A percentile compares a stretch with the other conserved stretches of the same genome.
phyloP scores from a whole-genome alignment of 2,329 filamentous ascomycete species.

The Calonectria crousiana region DNA sequence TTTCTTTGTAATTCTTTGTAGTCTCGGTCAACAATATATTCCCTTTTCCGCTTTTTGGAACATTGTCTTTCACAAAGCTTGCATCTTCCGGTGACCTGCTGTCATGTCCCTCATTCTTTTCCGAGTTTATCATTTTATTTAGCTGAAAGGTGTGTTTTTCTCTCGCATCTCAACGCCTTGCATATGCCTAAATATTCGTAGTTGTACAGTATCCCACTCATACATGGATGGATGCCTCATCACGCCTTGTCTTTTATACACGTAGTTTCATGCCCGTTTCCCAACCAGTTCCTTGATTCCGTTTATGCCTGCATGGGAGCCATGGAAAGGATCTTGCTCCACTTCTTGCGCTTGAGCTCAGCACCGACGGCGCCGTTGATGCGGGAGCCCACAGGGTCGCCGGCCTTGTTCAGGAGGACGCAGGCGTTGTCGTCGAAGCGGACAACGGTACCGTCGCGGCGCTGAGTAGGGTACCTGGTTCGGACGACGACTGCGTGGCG shows the following conservation, averaged over 20 bases:
- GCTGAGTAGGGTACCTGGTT: slow-evolving; percentile 87
- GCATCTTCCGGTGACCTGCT: neutral
- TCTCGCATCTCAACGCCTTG: slow-evolving; percentile 50
- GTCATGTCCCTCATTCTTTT: neutral
- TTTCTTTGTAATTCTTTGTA: neutral
- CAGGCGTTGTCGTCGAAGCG: slow-evolving; percentile 98
- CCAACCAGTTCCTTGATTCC: neutral
- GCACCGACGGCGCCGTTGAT: slow-evolving; percentile 92
- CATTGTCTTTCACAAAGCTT: neutral
- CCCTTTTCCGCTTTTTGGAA: slow-evolving; percentile 7
- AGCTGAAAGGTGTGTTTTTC: slow-evolving; percentile 42
- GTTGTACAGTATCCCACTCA: slow-evolving; percentile 49
- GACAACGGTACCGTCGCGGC: slow-evolving; percentile 89
- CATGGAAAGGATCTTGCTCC: slow-evolving; percentile 98
- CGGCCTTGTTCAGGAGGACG: slow-evolving; percentile 95
- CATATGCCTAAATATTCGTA: slow-evolving; percentile 49
- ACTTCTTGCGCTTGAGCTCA: slow-evolving; percentile 91
- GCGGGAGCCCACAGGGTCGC: slow-evolving; percentile 93
- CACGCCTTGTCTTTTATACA: slow-evolving; percentile 33
- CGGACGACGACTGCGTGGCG: slow-evolving; percentile 96
- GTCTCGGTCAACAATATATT: neutral
- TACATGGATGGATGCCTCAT: slow-evolving; percentile 35
- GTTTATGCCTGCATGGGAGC: slow-evolving; percentile 76
- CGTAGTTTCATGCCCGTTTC: slow-evolving; percentile 2
- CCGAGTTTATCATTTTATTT: slow-evolving; percentile 17